Evolutionary conservation across 2,329 filamentous ascomycete genomes (phyloP), one percentile per base, ranked within the genome.

Genomic region (Colletotrichum ledebouriae): DNA sequence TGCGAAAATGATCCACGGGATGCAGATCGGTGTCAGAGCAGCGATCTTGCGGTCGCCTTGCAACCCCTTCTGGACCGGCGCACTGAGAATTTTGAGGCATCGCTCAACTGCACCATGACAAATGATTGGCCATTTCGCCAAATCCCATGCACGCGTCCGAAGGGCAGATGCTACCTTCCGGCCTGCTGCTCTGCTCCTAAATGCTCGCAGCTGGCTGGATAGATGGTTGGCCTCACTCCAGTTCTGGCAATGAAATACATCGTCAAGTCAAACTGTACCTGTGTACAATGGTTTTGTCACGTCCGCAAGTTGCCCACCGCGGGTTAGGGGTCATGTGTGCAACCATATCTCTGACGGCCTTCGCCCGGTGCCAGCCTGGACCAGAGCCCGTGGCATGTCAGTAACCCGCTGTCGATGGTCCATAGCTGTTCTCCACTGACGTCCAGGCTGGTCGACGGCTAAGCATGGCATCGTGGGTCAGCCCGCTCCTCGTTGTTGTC

Each of bases 101-200:
- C 41, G 49, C 41, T 12, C 33, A 64, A 29, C 34, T 47, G 15
- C 12, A 22, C 50, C 33, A 42, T 20, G 33, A 33, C 41, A 22
- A 20, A 39, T 59, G 65, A 68, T 68, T 68, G 65, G 65, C 25
- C 22, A 29, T 68, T 61, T 68, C 61, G 65, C 61, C 65, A 68
- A 65, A 68, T 42, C 12, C n/a, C 17, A 68, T 68, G 65, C 65
- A 68, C 22, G 61, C 61, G 47, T 44, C 65, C 65, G 65, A 42
- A 53, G 65, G 56, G 42, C 55, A 52, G 44, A 47, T 68, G 65
- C 61, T 68, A 61, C 53, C 42, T 34, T 56, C 65, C 65, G 65
- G 34, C 20, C 39, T 49, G 39, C 39, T 64, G 46, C 39, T 47
- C 41, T 49, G n/a, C 61, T 47, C 41, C 46, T 55, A n/a, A 37